Percentiles rank a stretch among this genome's conserved stretches.
phyloP scores from a whole-genome alignment of 2,329 filamentous ascomycete species.

The Hypoxylon sp. region DNA sequence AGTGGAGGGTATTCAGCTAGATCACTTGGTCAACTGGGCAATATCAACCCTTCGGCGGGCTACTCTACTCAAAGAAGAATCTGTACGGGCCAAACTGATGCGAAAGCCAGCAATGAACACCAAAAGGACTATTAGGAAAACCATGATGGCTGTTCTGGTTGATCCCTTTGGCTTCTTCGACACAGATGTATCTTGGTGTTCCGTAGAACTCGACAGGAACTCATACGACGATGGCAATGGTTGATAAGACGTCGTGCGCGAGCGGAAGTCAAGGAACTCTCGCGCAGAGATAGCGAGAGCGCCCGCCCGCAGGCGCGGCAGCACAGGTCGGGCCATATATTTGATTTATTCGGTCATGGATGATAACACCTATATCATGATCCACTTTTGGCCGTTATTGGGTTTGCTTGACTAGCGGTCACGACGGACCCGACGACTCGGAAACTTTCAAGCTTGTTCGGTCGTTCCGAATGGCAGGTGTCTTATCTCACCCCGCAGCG shows the following conservation, averaged over 20 bases:
- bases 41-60: not conserved
- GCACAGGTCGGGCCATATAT: not conserved
- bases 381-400: not conserved
- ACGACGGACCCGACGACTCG: not conserved
- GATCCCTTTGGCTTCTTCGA: not conserved
- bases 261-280: not conserved
- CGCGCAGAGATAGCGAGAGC: not conserved
- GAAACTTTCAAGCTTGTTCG: not conserved
- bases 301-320: not conserved
- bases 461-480: not conserved
- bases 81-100: not conserved
- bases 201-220: not conserved
- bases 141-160: not conserved
- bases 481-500: conserved; percentile 1
- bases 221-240: not conserved
- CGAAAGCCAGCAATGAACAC: not conserved
- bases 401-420: not conserved
- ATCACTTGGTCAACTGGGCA: not conserved
- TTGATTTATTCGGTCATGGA: not conserved
- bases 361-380: not conserved
- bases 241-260: not conserved
- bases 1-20: conserved; percentile 10
- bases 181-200: not conserved
- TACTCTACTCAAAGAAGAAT: not conserved
- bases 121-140: not conserved